A percentile compares a stretch with the other conserved stretches of the same genome.
Evolutionary conservation across 345 rosid genomes (phyloP).

Genomic region (Excoecaria agallocha): DNA sequence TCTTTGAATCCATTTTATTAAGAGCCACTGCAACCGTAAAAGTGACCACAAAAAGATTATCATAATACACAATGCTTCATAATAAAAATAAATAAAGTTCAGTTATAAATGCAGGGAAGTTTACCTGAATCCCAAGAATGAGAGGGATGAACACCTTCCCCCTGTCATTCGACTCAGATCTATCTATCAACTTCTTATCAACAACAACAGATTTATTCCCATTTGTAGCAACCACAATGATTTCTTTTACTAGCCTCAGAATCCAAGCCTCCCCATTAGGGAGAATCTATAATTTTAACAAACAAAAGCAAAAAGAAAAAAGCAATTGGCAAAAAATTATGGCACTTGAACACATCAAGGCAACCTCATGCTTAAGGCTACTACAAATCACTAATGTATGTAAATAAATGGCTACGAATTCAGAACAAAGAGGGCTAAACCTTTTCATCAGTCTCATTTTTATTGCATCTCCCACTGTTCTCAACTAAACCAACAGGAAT

Average conservation of each 20-base stretch:
- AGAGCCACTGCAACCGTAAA: conserved; percentile 48
- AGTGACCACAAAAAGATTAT: not conserved
- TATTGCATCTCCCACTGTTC: conserved; percentile 85
- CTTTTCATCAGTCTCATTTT: conserved; percentile 75
- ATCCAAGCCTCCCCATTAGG: conserved; percentile 73
- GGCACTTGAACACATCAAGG: not conserved
- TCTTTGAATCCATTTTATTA: conserved; percentile 56
- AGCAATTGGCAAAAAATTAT: conserved; percentile 11
- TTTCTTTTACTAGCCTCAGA: conserved; percentile 57
- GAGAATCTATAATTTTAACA: conserved; percentile 42
- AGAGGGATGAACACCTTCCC: conserved; percentile 67
- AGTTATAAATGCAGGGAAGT: not conserved
- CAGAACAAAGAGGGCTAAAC: conserved; percentile 29
- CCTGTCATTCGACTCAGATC: conserved; percentile 60
- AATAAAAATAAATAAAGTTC: conserved; percentile 4
- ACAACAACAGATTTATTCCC: conserved; percentile 50
- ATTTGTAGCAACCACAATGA: conserved; percentile 60
- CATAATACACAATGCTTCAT: not conserved
- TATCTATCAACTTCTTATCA: conserved; percentile 70
- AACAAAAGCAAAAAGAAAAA: not conserved
- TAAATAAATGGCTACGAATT: not conserved
- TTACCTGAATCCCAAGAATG: conserved; percentile 62
- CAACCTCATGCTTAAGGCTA: not conserved
- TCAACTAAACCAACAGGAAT: conserved; percentile 64
- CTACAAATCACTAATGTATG: not conserved